A percentile compares a stretch with the other conserved stretches of the same genome.
Conservation (phyloP, 192 early-diverging fungal species). For the Umbelopsis ramanniana region DNA sequence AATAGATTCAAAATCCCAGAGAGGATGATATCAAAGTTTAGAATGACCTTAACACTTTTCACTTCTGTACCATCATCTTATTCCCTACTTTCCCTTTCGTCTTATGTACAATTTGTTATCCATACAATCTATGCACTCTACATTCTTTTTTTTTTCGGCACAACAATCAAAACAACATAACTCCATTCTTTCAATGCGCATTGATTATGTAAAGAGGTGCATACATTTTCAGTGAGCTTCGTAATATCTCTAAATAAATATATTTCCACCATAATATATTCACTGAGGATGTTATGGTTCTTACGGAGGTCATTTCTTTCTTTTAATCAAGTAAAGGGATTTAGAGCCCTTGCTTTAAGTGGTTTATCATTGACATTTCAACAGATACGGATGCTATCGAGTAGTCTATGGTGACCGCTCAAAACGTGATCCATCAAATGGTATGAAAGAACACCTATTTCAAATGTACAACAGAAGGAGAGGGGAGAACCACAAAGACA, state of each 20-base stretch:
- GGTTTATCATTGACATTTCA: neutral
- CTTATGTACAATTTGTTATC: neutral
- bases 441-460: conserved; percentile 6
- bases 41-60: neutral
- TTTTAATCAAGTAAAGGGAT: neutral
- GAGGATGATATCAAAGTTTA: conserved; percentile 4
- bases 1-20: neutral
- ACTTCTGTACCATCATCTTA: conserved; percentile 6
- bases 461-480: neutral
- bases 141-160: neutral
- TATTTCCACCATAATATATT: no score
- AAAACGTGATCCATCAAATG: neutral
- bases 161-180: neutral
- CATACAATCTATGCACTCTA: neutral
- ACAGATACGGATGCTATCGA: neutral
- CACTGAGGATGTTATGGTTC: no score
- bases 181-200: neutral
- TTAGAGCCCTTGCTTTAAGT: neutral
- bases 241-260: no score
- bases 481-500: neutral
- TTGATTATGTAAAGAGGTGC: no score
- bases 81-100: neutral
- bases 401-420: neutral
- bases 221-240: no score
- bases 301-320: neutral